Evolutionary conservation across 352 stramenopile species (phyloP).

Genomic region (Phytopythium ostracodes): DNA sequence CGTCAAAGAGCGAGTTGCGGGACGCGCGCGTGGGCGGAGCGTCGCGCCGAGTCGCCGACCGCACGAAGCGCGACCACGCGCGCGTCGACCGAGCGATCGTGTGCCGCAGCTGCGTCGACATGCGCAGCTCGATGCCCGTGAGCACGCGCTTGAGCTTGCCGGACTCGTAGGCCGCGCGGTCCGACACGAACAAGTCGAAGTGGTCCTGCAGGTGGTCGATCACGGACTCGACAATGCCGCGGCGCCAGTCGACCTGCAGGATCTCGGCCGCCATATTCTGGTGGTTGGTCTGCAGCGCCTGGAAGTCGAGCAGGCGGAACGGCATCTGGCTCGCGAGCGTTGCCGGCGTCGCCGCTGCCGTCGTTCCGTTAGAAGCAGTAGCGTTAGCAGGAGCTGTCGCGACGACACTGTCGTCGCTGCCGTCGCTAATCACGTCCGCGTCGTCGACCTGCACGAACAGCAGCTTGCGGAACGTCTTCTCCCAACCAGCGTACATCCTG

Average conservation of each 20-base stretch:
- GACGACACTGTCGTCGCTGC: not conserved
- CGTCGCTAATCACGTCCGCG: not conserved
- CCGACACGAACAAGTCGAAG: slow-evolving; percentile 91
- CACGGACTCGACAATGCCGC: slow-evolving; percentile 89
- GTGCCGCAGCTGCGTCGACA: slow-evolving; percentile 77
- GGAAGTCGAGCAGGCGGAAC: slow-evolving; percentile 84
- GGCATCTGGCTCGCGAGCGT: slow-evolving; percentile 61
- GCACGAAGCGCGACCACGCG: slow-evolving; percentile 65
- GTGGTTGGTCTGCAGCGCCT: slow-evolving; percentile 65
- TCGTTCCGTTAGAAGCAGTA: slow-evolving; percentile 1
- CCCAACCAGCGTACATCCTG: slow-evolving; percentile 89
- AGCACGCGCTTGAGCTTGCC: slow-evolving; percentile 75
- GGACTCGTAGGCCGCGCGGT: slow-evolving; percentile 45
- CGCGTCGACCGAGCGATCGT: slow-evolving; percentile 54
- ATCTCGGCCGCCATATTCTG: slow-evolving; percentile 77
- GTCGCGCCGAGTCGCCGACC: slow-evolving; percentile 3
- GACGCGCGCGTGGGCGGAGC: slow-evolving; percentile 23
- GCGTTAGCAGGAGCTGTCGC: slow-evolving; percentile 4
- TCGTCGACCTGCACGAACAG: slow-evolving; percentile 61
- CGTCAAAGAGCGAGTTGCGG: slow-evolving; percentile 78
- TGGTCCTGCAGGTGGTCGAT: slow-evolving; percentile 93
- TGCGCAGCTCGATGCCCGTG: slow-evolving; percentile 81
- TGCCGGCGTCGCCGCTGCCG: not conserved
- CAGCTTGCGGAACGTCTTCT: slow-evolving; percentile 82
- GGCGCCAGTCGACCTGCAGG: slow-evolving; percentile 84